Base-by-base conservation (phyloP, 148 eudicot species). In the Rhododendron mucronatum region DNA sequence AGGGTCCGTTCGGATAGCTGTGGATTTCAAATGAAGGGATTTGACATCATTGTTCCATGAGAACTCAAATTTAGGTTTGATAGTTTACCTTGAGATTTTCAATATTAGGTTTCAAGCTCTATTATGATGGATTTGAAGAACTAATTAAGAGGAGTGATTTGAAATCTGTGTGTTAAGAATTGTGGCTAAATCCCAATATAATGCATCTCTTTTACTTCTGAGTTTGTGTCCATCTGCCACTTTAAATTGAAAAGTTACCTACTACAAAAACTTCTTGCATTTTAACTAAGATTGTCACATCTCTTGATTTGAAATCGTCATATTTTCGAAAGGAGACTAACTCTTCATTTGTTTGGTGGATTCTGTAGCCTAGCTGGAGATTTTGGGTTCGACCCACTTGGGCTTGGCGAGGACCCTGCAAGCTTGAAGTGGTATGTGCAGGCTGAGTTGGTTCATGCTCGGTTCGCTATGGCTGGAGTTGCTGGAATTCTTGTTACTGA, bases 391-490 rank as follows among this genome's bases (percentile, higher is more conserved):
- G 99, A 96, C 85, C 98, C 99, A 3, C 98, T 96, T 45, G 98
- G 94, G 78, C 92, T 96, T n/a, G 99, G 99, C 7, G 99, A 96
- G 86, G 97, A 95, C 81, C 98, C 96, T 9, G 92, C 86, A 84
- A 94, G 93, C 91, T 91, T 96, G 90, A 96, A 88, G 87, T 96
- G 99, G 99, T 96, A 93, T 89, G 97, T 96, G 88, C 99, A 96
- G 76, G 99, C 99, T 0, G 99, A 96, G 87, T 83, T 96, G 88
- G 95, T 96, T 86, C 99, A 96, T 91, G 89, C 94, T 81, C 98
- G 97, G 55, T 96, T 95, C 33, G 98, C 99, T 80, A 96, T 96
- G 99, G 98, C 96, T 57, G 99, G 99, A 81, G 95, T 96, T 85
- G 98, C 99, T 89, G 99, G 99, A 57, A 96, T 95, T 89, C 98